Evolutionary conservation across 768 basidiomycete species (phyloP), one percentile per base, ranked within the genome.

Genomic region (Peribolospora baueri): DNA sequence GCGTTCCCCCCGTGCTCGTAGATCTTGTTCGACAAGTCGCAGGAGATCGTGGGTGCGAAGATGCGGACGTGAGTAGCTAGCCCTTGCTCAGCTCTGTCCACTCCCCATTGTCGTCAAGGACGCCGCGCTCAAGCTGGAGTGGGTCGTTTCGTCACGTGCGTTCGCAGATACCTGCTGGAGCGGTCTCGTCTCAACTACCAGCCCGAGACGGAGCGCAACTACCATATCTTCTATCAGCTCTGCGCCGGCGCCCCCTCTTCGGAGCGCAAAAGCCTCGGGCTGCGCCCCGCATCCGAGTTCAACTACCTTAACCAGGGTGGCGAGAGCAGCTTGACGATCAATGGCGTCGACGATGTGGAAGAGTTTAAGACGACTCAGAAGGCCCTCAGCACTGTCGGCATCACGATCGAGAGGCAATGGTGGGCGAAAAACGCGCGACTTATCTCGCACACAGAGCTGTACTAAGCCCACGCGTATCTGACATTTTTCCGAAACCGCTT

Each of bases 181-280:
- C 85, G 93, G 46, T 95, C 93, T 46, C 80, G 93, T 58, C 82
- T 98, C 58, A 90, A 95, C 56, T 95, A 91, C 68, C 93, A 98
- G 68, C 91, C 93, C 13, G 73, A 83, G 56, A 88, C 84, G 48
- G 93, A 98, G 68, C 80, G 93, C 57, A 98, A 98, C 69, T 98
- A 97, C 69, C 93, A 98, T 68, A 95, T 98, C 62, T 98, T 98
- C 74, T 97, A 98, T 70, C 93, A 98, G 66, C 73, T 98, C n/a
- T 87, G 91, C 61, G 84, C 90, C 0, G 93, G 93, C 50, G 87
- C 86, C 7, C 90, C 93, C 3, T 71, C 83, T 36, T 91, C 91
- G 68, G 93, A 98, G 65, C 79, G 86, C 46, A 91, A 91, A 68
- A 86, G 90, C 63, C 77, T 95, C 48, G 90, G 87, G 5, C 74